A percentile compares a stretch with the other conserved stretches of the same genome.
Evolutionary conservation across 495 filamentous ascomycete species (phyloP).

Genomic region (Xylaria cubensis): DNA sequence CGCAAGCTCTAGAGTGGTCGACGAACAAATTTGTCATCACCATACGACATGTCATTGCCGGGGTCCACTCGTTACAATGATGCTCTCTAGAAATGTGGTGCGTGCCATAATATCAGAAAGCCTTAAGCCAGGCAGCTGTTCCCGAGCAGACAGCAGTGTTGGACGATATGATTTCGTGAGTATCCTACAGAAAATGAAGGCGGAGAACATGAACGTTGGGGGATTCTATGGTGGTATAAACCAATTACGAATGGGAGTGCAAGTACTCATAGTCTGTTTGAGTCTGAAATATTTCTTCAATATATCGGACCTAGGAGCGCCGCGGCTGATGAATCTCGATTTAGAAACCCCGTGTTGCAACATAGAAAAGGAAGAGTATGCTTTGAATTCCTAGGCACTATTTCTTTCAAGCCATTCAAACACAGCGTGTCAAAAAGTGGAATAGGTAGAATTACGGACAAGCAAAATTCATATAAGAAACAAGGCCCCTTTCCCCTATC

Average conservation of each 20-base stretch:
- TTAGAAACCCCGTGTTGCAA: background rate
- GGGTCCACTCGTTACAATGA: background rate
- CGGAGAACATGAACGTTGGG: too few relatives aligned
- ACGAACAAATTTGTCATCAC: background rate
- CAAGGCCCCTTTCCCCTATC: background rate
- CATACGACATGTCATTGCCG: background rate
- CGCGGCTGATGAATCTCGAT: too few relatives aligned
- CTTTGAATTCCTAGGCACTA: background rate
- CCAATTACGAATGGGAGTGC: background rate
- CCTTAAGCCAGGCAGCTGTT: background rate
- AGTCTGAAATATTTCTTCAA: background rate
- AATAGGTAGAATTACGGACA: too few relatives aligned
- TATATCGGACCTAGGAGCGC: too few relatives aligned
- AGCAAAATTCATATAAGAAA: too few relatives aligned
- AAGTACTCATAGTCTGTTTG: background rate
- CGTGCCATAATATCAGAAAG: background rate
- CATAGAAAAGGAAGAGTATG: background rate
- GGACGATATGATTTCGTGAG: background rate
- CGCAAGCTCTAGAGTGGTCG: background rate
- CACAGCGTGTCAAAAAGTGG: too few relatives aligned
- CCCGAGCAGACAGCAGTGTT: background rate
- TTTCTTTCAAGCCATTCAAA: background rate
- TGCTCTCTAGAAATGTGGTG: background rate
- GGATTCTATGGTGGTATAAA: background rate
- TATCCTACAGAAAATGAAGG: background rate